Evolutionary conservation across 805 yeast species (phyloP), one percentile per base, ranked within the genome.

Genomic region (Ogataea naganishii): DNA sequence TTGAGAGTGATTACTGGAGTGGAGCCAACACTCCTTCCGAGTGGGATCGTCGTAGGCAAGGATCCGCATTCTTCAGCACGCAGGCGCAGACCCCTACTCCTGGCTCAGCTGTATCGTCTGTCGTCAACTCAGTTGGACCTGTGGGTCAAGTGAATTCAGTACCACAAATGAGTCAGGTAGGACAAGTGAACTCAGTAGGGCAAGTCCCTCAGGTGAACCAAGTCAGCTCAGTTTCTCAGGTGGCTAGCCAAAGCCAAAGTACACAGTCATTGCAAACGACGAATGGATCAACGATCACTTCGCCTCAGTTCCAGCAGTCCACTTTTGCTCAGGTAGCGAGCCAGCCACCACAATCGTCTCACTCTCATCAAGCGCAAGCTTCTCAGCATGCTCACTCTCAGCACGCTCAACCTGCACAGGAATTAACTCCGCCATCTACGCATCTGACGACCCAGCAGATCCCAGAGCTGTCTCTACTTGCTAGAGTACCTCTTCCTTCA

Each of bases 401-500:
- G 26, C 27, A 31, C 31, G 25, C 11, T 24, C 32, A 27, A 26
- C 27, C 31, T 26, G 24, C 31, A 32, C 31, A 30, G 27, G 26
- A 24, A 18, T 20, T 26, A 24, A 33, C 43, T 11, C 39, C 38
- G 22, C 37, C 34, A 13, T 35, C 51, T 0, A 57, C 66, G 6
- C 66, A 62, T 33, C 62, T 69, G 11, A 18, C 31, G 8, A 23
- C 31, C 5, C 52, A 38, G 32, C 46, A 38, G 19, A 46, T 60
- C 10, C 77, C 77, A 0, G 92, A 81, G 49, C 62, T 81, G 38
- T 77, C 86, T 1, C 59, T 81, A 26, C 57, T 82, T 27, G 86
- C 89, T 0, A 60, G 85, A 40, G 86, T 82, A 18, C 94, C 92
- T 10, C 86, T 89, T 4, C 94, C 94, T 6, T 95, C 95, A 1